Base-by-base conservation (phyloP, 306 rosid species). In the Cicer judaicum region DNA sequence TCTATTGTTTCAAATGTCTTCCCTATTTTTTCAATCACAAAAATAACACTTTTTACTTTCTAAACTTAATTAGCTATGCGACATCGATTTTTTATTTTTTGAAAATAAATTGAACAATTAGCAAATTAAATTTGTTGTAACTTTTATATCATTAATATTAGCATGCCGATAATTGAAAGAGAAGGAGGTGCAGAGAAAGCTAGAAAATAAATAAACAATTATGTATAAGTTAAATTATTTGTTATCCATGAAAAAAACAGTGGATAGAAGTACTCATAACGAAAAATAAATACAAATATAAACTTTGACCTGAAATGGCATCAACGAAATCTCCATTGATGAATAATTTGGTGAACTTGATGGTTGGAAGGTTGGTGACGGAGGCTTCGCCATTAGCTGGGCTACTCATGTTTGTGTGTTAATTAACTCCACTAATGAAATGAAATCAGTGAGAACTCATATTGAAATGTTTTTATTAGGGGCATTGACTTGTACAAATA, bases 261-360 rank as follows among this genome's bases (percentile, higher is more conserved):
- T 29, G 34, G 34, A 29, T 29, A 29, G 5, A 29, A 29, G 34
- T 29, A 29, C 2, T 21, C 3, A 21, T 21, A 3, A 29, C 34
- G 34, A 5, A 16, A 53, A 53, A 16, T 56, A 56, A 56, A 56
- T 21, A 14, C 4, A 24, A 21, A 57, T 9, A 57, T 21, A 49
- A 49, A 49, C 18, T 29, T 60, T 34, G 13, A 91, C 97, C 97
- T 88, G 92, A 88, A 68, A 88, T 0, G 5, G 98, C 81, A 68
- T 92, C 88, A 39, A 88, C 87, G 77, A 88, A 92, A 13, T 90
- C 47, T 68, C 98, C 98, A 83, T 90, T 84, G 77, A 92, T 87
- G 91, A 92, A 90, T 55, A 90, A 87, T 79, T 92, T 87, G 7
- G 96, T 92, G 78, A 87, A 92, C 77, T 86, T 90, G 73, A 92